Conservation (phyloP, 148 eudicot genomes). For the Vaccinium vitisidaea region DNA sequence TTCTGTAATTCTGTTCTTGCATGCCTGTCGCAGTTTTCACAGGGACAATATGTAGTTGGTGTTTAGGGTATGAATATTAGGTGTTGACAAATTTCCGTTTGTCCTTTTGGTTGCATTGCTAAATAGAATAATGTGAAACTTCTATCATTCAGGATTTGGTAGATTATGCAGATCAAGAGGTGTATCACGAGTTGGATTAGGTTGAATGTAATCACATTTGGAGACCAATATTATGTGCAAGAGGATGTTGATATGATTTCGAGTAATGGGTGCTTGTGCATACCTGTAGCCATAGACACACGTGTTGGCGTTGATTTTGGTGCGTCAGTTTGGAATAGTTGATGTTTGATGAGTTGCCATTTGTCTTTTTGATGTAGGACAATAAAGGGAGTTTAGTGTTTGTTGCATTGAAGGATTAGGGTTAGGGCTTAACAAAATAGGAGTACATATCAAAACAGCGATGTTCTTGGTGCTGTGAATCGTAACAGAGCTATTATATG, state of each 20-base stretch:
- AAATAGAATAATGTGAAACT: background rate
- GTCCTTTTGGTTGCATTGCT: background rate
- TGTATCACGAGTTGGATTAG: background rate
- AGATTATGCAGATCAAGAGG: background rate
- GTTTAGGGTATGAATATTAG: conserved; percentile 60
- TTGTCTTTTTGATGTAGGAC: background rate
- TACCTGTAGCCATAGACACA: background rate
- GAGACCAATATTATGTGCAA: background rate
- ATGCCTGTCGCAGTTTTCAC: conserved; percentile 70
- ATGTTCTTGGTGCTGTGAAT: too few relatives aligned
- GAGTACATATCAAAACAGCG: background rate
- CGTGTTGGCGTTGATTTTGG: background rate
- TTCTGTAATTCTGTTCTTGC: conserved; percentile 77
- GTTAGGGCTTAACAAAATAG: background rate
- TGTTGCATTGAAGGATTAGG: background rate
- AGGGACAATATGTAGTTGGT: conserved; percentile 83
- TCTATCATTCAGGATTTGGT: background rate
- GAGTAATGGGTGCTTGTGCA: background rate
- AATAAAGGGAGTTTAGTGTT: background rate
- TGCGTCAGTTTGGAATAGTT: background rate
- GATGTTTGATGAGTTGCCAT: background rate
- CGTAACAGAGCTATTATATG: background rate
- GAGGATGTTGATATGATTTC: background rate
- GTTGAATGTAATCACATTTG: background rate
- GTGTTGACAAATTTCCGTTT: background rate